Base-by-base conservation (phyloP, 2,329 filamentous ascomycete genomes). In the Pestalotiopsis sp. region DNA sequence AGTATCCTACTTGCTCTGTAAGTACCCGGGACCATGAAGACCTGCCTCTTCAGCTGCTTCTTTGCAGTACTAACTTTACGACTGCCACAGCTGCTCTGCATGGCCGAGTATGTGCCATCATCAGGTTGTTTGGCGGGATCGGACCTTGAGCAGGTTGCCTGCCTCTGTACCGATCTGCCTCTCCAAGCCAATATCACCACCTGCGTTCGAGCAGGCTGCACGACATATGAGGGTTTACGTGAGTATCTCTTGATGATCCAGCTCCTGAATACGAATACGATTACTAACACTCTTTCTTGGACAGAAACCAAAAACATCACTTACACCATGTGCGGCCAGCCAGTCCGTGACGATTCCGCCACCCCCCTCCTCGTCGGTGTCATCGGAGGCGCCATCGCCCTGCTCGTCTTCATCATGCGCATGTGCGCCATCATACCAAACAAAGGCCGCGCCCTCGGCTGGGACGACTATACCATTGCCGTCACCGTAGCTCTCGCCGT, bases 381-480 rank as follows among this genome's bases (percentile, higher is more conserved):
- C 65, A 69, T 69, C 45, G 68, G 68, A 17, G 71, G 71, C 20
- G 70, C 66, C 13, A 31, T 72, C 17, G 70, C 70, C 39, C 20
- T 68, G 7, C 27, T 71, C 14, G 66, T 66, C 58, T 68, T 67
- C 45, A 23, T 62, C 41, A 27, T 70, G 62, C 66, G 71, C 31
- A 68, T 72, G 64, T 66, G 49, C 20, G 63, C 70, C 6, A 62
- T 58, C 12, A 60, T 72, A 12, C 64, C 68, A 2, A 17, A 39
- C 9, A 65, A 57, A 12, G 70, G 68, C 6, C 70, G 71, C 25
- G 14, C 63, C 17, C 38, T 70, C 12, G 71, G 68, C 9, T 68
- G 66, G 68, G 71, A 72, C 45, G 71, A 72, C 67, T 72, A 56
- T 25, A 69, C 70, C 2, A 71, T 71, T 17, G 27, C 58, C 20